Conservation (phyloP, 2,329 filamentous ascomycete species). For the Aspergillus latus region DNA sequence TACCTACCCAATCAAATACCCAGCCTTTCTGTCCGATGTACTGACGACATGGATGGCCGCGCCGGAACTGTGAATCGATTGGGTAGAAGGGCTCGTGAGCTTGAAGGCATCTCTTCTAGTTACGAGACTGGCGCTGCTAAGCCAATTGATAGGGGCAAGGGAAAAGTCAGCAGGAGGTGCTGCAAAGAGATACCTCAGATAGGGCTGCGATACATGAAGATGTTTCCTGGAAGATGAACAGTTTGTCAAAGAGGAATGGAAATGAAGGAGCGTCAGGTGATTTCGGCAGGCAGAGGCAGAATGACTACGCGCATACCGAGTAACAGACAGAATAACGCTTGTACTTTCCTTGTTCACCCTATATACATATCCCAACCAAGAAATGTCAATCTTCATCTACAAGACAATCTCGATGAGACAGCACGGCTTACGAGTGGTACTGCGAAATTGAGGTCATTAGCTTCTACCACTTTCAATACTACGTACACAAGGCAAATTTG, state of each 20-base stretch:
- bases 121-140: conserved; percentile 3
- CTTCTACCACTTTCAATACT: not conserved
- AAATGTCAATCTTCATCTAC: too few relatives aligned
- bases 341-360: too few relatives aligned
- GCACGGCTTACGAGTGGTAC: too few relatives aligned
- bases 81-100: not conserved
- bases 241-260: not conserved
- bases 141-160: not conserved
- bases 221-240: too few relatives aligned
- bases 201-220: not conserved
- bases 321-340: too few relatives aligned
- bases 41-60: not conserved
- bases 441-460: not conserved
- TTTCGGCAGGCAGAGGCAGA: too few relatives aligned
- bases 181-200: not conserved
- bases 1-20: conserved; percentile 1
- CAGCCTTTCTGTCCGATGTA: conserved; percentile 3
- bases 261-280: not conserved
- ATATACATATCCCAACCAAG: too few relatives aligned
- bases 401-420: too few relatives aligned
- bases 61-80: conserved; percentile 2
- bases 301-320: too few relatives aligned
- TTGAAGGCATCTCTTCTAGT: not conserved
- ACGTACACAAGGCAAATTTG: conserved; percentile 5
- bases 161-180: not conserved